phyloP scores from a whole-genome alignment of 2,329 filamentous ascomycete species.

The Talaromyces sp. region DNA sequence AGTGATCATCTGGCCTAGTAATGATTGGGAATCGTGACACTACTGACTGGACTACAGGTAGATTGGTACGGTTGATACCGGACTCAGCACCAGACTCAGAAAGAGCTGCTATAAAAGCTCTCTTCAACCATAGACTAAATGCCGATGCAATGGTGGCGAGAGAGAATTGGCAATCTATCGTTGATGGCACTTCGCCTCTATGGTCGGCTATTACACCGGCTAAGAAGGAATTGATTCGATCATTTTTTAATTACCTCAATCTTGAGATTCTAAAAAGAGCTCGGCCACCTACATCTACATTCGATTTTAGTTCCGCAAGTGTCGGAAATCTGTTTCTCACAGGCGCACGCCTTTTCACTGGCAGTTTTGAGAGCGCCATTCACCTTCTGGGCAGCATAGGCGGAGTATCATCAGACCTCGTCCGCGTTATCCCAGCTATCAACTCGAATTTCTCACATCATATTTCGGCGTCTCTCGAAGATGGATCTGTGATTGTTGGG shows the following conservation, averaged over 20 bases:
- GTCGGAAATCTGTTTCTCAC: slow-evolving; percentile 79
- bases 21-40: not conserved
- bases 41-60: slow-evolving; percentile 51
- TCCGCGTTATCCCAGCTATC: slow-evolving; percentile 81
- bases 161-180: slow-evolving; percentile 80
- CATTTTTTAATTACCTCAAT: slow-evolving; percentile 72
- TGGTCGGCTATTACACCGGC: slow-evolving; percentile 70
- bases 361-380: slow-evolving; percentile 87
- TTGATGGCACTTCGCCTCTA: slow-evolving; percentile 74
- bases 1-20: slow-evolving; percentile 26
- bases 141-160: slow-evolving; percentile 60
- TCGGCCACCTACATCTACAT: slow-evolving; percentile 65
- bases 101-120: slow-evolving; percentile 68
- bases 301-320: slow-evolving; percentile 73
- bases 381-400: slow-evolving; percentile 86
- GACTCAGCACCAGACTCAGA: slow-evolving; percentile 59
- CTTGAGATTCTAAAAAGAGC: slow-evolving; percentile 75
- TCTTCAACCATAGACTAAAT: slow-evolving; percentile 86
- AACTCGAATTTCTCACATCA: slow-evolving; percentile 96
- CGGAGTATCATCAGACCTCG: slow-evolving; percentile 67
- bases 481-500: slow-evolving; percentile 77
- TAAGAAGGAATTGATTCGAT: slow-evolving; percentile 73
- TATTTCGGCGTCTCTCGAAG: slow-evolving; percentile 75
- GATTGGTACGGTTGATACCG: slow-evolving; percentile 87
- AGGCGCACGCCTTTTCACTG: slow-evolving; percentile 83